A percentile compares a stretch with the other conserved stretches of the same genome.
Evolutionary conservation across 1,139 yeast species (phyloP).

Genomic region (Yamadazyma kanchanaburiensis): DNA sequence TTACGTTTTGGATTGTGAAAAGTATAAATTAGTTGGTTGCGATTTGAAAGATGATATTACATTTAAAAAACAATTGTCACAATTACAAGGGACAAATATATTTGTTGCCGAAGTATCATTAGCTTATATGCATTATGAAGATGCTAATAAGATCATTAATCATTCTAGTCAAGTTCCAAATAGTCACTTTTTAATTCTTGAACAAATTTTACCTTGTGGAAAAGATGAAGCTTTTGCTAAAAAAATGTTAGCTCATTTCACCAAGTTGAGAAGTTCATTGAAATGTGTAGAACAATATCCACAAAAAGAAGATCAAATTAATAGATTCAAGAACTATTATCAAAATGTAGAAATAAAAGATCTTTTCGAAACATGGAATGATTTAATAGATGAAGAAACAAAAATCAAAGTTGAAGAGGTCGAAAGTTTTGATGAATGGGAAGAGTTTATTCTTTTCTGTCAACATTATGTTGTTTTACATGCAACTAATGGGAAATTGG

Average conservation of each 20-base stretch:
- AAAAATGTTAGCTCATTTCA: conserved; percentile 73
- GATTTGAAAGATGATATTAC: conserved; percentile 52
- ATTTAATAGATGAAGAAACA: conserved; percentile 34
- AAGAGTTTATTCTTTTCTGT: conserved; percentile 72
- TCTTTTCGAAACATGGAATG: conserved; percentile 57
- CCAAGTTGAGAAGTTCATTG: conserved; percentile 64
- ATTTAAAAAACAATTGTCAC: conserved; percentile 36
- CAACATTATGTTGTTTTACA: conserved; percentile 74
- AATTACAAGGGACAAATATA: conserved; percentile 37
- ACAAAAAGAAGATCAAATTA: conserved; percentile 43
- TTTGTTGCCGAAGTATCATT: conserved; percentile 82
- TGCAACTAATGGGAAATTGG: conserved; percentile 44
- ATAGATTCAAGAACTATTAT: conserved; percentile 48
- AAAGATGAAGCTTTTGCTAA: conserved; percentile 63
- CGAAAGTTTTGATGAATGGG: conserved; percentile 82
- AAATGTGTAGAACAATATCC: conserved; percentile 65
- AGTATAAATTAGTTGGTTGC: conserved; percentile 67
- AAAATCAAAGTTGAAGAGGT: conserved; percentile 40
- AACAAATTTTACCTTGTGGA: conserved; percentile 70
- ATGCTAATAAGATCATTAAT: conserved; percentile 63
- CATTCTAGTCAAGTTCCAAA: conserved; percentile 45
- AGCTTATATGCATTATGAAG: conserved; percentile 71
- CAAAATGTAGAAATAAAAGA: conserved; percentile 50
- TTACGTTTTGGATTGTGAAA: conserved; percentile 33
- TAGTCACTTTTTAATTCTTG: conserved; percentile 65